phyloP scores from a whole-genome alignment of 176 grass and related monocot genomes.

The Alloteropsis semialata region DNA sequence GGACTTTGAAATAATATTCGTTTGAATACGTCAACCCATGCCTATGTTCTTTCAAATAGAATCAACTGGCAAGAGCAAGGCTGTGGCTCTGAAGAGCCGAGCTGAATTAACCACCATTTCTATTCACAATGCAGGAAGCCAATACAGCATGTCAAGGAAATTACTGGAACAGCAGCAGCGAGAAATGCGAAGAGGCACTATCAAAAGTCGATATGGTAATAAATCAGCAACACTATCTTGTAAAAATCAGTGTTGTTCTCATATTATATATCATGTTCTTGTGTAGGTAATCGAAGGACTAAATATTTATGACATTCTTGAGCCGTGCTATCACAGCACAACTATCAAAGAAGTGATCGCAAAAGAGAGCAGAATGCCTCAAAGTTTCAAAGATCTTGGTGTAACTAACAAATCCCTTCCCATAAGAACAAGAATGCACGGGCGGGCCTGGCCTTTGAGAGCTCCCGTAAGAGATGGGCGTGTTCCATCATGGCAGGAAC shows the following conservation, averaged over 20 bases:
- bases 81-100: not conserved
- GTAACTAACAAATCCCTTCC: slow-evolving; percentile 62
- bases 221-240: not conserved
- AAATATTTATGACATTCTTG: slow-evolving; percentile 94
- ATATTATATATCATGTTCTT: slow-evolving; percentile 17
- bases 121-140: slow-evolving; percentile 51
- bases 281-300: slow-evolving; percentile 44
- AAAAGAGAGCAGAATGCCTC: slow-evolving; percentile 37
- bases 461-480: slow-evolving; percentile 75
- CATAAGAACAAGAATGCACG: slow-evolving; percentile 84
- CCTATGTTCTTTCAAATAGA: not conserved
- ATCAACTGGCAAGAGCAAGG: not conserved
- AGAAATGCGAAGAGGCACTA: slow-evolving; percentile 35
- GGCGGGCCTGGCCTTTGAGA: slow-evolving; percentile 92
- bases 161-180: slow-evolving; percentile 60
- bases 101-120: not conserved
- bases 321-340: slow-evolving; percentile 82
- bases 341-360: slow-evolving; percentile 24
- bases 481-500: slow-evolving; percentile 86
- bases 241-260: not conserved
- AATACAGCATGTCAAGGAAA: slow-evolving; percentile 59
- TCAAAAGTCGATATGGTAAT: slow-evolving; percentile 62
- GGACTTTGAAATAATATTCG: too few relatives aligned
- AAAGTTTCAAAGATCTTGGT: slow-evolving; percentile 83
- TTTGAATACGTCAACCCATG: not conserved